phyloP scores from a whole-genome alignment of 139 green algal species.

The Pleodorina starrii region DNA sequence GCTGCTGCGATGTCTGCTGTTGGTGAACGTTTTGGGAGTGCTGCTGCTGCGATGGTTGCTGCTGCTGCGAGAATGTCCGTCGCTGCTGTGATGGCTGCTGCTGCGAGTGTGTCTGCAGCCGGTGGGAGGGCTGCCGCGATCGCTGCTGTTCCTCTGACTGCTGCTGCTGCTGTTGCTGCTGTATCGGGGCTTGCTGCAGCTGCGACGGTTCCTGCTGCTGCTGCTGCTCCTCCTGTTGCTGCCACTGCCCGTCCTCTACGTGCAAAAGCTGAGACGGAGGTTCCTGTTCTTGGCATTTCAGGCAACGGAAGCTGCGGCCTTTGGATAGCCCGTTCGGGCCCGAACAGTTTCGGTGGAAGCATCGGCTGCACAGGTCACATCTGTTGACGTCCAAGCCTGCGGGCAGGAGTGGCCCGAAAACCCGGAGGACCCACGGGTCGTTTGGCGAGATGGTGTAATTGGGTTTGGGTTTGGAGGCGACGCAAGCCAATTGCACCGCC shows the following conservation, averaged over 20 bases:
- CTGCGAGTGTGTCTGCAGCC: not conserved
- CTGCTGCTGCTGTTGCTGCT: not conserved
- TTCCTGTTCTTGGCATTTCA: too few relatives aligned
- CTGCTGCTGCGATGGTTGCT: not conserved
- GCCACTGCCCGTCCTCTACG: too few relatives aligned
- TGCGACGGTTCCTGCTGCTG: not conserved
- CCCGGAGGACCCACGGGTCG: too few relatives aligned
- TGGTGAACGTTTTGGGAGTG: not conserved
- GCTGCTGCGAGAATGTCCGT: not conserved
- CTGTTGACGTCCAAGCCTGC: not conserved
- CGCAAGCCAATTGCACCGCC: too few relatives aligned
- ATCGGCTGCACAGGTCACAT: not conserved
- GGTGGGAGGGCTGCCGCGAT: not conserved
- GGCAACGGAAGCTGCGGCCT: too few relatives aligned
- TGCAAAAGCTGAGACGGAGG: too few relatives aligned
- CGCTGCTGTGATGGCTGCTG: not conserved
- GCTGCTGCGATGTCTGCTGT: not conserved
- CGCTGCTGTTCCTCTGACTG: not conserved
- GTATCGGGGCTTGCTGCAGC: not conserved
- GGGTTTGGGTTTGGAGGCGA: too few relatives aligned
- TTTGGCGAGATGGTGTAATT: too few relatives aligned
- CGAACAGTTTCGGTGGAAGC: not conserved
- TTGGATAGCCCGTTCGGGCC: too few relatives aligned
- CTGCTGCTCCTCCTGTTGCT: too few relatives aligned
- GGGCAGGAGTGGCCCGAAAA: too few relatives aligned